These are phyloP conservation scores for Gigaspora rosea DNA, from an alignment of 192 early-diverging fungal genomes.

Conservation along the genomic window DNA sequence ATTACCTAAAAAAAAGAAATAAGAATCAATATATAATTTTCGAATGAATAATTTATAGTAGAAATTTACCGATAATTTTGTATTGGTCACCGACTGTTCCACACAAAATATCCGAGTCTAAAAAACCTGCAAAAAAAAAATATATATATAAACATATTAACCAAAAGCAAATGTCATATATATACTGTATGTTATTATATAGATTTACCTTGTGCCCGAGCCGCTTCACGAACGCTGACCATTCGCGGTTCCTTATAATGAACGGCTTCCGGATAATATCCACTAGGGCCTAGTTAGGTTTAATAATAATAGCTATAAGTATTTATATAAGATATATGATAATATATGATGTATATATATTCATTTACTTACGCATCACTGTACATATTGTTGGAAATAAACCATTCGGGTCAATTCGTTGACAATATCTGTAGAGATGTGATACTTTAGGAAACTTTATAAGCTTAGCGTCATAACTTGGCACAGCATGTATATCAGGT, in stretches of 20 bases:
- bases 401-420: constrained; percentile 12
- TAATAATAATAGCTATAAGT: background rate
- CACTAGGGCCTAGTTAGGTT: background rate
- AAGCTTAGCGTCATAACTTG: constrained; percentile 5
- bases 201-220: constrained; percentile 35
- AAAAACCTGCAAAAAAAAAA: constrained; percentile 31
- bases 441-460: background rate
- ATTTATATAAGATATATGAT: background rate
- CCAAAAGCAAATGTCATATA: background rate
- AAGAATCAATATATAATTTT: background rate
- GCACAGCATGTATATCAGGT: background rate
- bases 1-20: constrained; percentile 25
- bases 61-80: constrained; percentile 26
- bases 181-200: background rate
- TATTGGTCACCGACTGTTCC: constrained; percentile 32
- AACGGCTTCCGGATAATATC: constrained; percentile 17
- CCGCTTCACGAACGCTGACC: constrained; percentile 34
- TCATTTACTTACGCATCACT: constrained; percentile 18
- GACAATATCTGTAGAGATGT: constrained; percentile 16
- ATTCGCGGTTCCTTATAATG: constrained; percentile 36
- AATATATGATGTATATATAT: background rate
- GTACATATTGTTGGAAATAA: constrained; percentile 25
- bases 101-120: constrained; percentile 35
- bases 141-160: background rate
- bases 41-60: background rate